A percentile compares a stretch with the other conserved stretches of the same genome.
Conservation (phyloP, 73 alveolate genomes). For the Paramecium sexaurelia region DNA sequence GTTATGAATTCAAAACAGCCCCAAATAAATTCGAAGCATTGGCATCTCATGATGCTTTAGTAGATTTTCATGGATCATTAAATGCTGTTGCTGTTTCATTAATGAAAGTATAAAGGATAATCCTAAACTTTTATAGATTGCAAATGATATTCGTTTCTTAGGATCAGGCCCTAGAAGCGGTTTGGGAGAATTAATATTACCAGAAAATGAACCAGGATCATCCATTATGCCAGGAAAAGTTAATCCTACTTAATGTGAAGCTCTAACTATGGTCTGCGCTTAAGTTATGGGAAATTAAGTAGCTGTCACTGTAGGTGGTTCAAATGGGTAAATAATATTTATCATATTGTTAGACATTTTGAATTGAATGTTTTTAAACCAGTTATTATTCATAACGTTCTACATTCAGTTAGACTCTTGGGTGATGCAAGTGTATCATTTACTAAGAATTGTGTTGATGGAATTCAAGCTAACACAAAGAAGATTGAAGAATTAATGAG, state of each 20-base stretch:
- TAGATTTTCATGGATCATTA: conserved; percentile 90
- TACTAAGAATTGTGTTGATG: conserved; percentile 93
- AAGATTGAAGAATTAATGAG: conserved; percentile 84
- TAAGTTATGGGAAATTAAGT: conserved; percentile 98
- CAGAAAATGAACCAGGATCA: conserved; percentile 99
- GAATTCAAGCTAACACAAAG: conserved; percentile 77
- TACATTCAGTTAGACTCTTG: conserved; percentile 91
- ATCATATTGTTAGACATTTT: conserved; percentile 83
- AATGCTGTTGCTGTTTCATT: conserved; percentile 94
- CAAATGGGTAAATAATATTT: conserved; percentile 77
- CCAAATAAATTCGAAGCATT: conserved; percentile 95
- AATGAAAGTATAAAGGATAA: conserved; percentile 76
- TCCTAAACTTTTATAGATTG: conserved; percentile 70
- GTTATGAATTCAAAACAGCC: conserved; percentile 86
- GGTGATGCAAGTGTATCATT: conserved; percentile 97
- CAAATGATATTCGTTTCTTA: conserved; percentile 97
- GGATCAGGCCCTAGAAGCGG: conserved; percentile 99
- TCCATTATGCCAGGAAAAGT: conserved; percentile 99
- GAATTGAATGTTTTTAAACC: conserved; percentile 99
- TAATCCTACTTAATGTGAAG: conserved; percentile 99
- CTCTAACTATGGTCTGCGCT: conserved; percentile 98
- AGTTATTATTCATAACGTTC: conserved; percentile 91
- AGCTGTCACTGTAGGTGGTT: conserved; percentile 98
- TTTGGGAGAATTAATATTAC: conserved; percentile 95
- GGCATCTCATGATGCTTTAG: conserved; percentile 98